Evolutionary conservation across 75 land plant species (phyloP), one percentile per base, ranked within the genome.

Genomic region (Picea sitchensis): DNA sequence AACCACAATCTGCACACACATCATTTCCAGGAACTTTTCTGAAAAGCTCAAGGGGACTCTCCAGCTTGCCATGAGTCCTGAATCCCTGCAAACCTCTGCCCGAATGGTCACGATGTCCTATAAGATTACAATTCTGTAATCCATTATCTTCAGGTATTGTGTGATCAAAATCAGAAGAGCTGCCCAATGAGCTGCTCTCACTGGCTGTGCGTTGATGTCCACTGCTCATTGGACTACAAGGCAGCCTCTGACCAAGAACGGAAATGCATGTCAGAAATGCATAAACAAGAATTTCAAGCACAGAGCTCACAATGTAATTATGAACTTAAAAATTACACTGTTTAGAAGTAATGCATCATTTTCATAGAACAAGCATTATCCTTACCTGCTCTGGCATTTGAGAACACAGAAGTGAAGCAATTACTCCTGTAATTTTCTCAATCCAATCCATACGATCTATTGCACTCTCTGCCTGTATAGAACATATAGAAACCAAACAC

Each of bases 1-100:
- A 87, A 61, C 94, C 92, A 87, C 96, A 94, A 83, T 94, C 96
- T 75, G 96, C 96, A 84, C 96, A 94, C 59, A 76, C 81, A 36
- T 92, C 90, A 86, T 94, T 94, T 61, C 96, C 96, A 82, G 83
- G 59, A 23, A 92, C 96, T 78, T 71, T 92, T 71, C 90, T 82
- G 17, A 94, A 77, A 15, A 94, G 56, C 13, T 94, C 92, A 77
- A 94, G 84, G 61, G 96, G 96, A 80, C 89, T 90, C 74, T 94
- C 92, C 78, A 65, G 87, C 65, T 81, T 88, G 58, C 78, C 54
- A 67, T 60, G 77, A 2, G 85, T 76, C 30, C 92, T 77, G 38
- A 85, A 81, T 15, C 84, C 88, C 32, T 80, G 84, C 31, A 78
- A 81, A 77, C 59, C 82, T 83, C 88, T 87, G 2, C 69, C 60